phyloP scores from a whole-genome alignment of 148 eudicot species.

The Camellia lanceoleosa region DNA sequence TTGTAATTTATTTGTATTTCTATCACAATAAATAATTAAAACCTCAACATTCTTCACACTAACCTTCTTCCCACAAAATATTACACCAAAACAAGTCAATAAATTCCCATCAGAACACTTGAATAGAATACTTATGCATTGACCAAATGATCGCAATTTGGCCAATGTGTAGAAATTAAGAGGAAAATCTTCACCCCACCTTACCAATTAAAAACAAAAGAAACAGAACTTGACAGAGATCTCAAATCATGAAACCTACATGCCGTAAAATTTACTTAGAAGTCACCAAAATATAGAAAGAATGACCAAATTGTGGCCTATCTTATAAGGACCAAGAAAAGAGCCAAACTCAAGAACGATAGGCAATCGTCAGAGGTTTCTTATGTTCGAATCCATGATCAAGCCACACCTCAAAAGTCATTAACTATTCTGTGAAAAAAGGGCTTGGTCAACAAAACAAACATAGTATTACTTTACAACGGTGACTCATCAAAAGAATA shows the following conservation, averaged over 20 bases:
- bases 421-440: constrained; percentile 90
- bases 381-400: constrained; percentile 41
- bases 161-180: constrained; percentile 5
- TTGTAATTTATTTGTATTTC: not conserved
- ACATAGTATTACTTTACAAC: not conserved
- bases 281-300: not conserved
- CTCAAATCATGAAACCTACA: not conserved
- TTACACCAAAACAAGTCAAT: not conserved
- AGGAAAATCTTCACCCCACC: not conserved
- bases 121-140: not conserved
- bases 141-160: not conserved
- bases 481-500: not conserved
- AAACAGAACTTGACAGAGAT: constrained; percentile 3
- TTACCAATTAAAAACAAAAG: not conserved
- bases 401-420: not conserved
- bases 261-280: not conserved
- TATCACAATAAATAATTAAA: not conserved
- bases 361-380: constrained; percentile 93
- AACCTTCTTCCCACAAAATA: not conserved
- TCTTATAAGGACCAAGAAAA: not conserved
- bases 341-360: constrained; percentile 80
- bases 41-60: not conserved
- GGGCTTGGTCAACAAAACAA: constrained; percentile 66
- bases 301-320: constrained; percentile 9
- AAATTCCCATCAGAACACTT: constrained; percentile 3